phyloP scores from a whole-genome alignment of 768 basidiomycete genomes.

The Mycena epipterygia region DNA sequence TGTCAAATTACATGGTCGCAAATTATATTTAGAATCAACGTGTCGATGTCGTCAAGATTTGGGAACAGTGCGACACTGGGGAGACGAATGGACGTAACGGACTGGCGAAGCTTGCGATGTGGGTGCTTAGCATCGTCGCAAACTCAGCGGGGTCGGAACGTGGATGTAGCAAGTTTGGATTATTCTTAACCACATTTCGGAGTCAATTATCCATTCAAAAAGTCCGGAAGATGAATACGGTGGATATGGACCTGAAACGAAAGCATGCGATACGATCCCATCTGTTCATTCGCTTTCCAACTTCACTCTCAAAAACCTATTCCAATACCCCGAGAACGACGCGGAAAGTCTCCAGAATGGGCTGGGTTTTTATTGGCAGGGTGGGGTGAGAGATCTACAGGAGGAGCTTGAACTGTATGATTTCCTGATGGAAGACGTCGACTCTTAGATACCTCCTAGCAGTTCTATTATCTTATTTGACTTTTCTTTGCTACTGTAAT shows the following conservation, averaged over 20 bases:
- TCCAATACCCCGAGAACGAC: constrained; percentile 3
- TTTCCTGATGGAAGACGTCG: neutral
- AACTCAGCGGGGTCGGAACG: constrained; percentile 49
- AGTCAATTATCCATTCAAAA: constrained; percentile 20
- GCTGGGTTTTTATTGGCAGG: constrained; percentile 10
- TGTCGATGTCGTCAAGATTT: constrained; percentile 36
- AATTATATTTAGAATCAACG: neutral
- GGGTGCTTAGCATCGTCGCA: constrained; percentile 39
- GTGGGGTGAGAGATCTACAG: neutral
- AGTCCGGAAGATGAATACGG: constrained; percentile 10
- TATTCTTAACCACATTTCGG: constrained; percentile 39
- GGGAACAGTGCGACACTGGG: constrained; percentile 35
- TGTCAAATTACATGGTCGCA: neutral
- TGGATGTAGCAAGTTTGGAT: constrained; percentile 45
- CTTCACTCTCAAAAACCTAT: neutral
- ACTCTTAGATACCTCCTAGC: neutral
- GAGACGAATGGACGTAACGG: constrained; percentile 26
- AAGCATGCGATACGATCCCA: constrained; percentile 8
- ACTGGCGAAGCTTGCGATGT: constrained; percentile 41
- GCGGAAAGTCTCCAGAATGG: neutral
- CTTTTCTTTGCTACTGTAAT: too few species aligned
- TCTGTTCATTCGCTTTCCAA: neutral
- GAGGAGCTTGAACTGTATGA: constrained; percentile 2
- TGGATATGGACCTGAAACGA: neutral
- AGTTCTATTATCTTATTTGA: too few species aligned